Conservation (phyloP, 2,329 filamentous ascomycete species). For the Neocatenulostroma microsporum region DNA sequence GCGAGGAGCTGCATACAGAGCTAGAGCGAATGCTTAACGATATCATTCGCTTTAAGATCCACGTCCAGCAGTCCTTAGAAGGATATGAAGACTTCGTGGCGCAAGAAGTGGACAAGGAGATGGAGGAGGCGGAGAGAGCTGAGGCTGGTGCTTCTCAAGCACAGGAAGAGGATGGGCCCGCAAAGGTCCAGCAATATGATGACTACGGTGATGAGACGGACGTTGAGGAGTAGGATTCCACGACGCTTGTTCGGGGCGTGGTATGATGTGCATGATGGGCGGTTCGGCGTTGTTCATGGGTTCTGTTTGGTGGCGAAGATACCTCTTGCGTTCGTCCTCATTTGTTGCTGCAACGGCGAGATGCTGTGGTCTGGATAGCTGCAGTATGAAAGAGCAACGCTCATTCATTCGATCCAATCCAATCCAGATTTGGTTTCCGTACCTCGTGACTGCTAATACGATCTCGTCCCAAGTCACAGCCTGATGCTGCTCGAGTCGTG, state of each 20-base stretch:
- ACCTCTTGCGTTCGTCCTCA: too few species aligned
- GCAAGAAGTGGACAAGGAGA: constrained; percentile 71
- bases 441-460: too few species aligned
- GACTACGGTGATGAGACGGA: neutral
- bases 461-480: too few species aligned
- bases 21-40: constrained; percentile 95
- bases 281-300: neutral
- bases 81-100: constrained; percentile 91
- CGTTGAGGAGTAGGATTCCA: neutral
- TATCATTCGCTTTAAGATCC: constrained; percentile 97
- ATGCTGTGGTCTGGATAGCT: too few species aligned
- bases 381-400: too few species aligned
- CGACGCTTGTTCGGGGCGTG: too few species aligned
- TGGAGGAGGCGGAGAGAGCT: constrained; percentile 33
- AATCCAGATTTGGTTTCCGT: too few species aligned
- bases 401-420: too few species aligned
- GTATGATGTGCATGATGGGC: too few species aligned
- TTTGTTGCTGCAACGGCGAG: too few species aligned
- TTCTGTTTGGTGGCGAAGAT: neutral
- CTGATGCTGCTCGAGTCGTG: too few species aligned
- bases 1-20: constrained; percentile 97
- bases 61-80: constrained; percentile 85
- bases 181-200: neutral
- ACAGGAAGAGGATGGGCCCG: neutral
- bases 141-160: neutral